Conservation (phyloP, 2,329 filamentous ascomycete species). For the Botrytis porri region DNA sequence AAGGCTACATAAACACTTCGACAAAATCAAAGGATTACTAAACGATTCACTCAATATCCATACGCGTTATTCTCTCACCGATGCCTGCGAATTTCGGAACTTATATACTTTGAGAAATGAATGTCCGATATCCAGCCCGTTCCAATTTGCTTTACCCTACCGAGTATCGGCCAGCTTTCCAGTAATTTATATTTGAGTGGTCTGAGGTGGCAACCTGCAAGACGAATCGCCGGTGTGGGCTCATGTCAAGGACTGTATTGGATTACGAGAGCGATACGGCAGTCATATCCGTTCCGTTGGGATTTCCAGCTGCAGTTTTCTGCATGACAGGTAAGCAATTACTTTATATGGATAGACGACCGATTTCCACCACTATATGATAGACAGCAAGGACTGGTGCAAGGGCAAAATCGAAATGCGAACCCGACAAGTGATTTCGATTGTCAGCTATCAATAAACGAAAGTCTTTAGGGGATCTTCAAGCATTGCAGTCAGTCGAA, state of each 20-base stretch:
- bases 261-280: background rate
- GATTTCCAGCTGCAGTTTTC: background rate
- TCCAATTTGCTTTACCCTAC: background rate
- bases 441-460: background rate
- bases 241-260: constrained; percentile 1
- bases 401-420: background rate
- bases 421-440: background rate
- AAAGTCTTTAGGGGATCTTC: background rate
- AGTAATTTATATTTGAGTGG: background rate
- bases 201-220: background rate
- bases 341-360: background rate
- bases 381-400: background rate
- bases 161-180: background rate
- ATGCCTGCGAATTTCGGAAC: background rate
- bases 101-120: background rate
- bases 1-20: background rate
- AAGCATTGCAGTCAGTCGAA: background rate
- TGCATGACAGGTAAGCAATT: background rate
- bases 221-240: background rate
- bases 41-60: background rate
- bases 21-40: background rate
- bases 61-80: background rate
- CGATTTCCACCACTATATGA: background rate
- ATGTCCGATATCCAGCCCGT: background rate
- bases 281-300: background rate